These are phyloP conservation scores for Colletotrichum liaoningense DNA, from an alignment of 2,329 filamentous ascomycete genomes.

Conservation along the genomic window DNA sequence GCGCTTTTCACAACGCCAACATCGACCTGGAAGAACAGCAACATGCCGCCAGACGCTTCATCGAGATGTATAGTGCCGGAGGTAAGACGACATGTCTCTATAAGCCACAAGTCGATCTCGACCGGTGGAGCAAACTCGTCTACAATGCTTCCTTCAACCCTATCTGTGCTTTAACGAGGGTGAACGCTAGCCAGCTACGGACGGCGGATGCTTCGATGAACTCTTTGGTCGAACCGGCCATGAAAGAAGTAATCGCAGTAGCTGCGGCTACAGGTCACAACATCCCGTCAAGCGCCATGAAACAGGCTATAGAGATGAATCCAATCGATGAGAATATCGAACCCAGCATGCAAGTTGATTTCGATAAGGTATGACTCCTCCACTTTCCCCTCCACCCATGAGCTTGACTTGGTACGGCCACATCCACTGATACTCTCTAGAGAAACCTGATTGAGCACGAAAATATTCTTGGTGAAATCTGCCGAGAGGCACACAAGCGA, in stretches of 20 bases:
- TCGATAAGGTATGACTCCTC: conserved; percentile 48
- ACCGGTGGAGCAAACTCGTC: conserved; percentile 63
- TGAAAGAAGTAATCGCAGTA: conserved; percentile 62
- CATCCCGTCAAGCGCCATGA: conserved; percentile 55
- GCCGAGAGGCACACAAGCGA: conserved; percentile 56
- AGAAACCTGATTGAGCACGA: conserved; percentile 56
- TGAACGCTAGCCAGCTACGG: conserved; percentile 63
- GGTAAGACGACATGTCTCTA: conserved; percentile 56
- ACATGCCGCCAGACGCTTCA: conserved; percentile 53
- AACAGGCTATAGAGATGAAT: conserved; percentile 59
- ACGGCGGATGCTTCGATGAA: conserved; percentile 57
- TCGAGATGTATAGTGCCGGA: conserved; percentile 57
- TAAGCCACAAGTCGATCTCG: conserved; percentile 53
- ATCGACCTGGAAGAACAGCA: conserved; percentile 40
- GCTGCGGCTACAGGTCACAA: conserved; percentile 54
- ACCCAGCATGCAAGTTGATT: conserved; percentile 67
- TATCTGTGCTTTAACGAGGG: conserved; percentile 60
- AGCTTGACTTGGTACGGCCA: no score
- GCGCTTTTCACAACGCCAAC: conserved; percentile 57
- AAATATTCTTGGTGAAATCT: conserved; percentile 63
- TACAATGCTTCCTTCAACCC: conserved; percentile 64
- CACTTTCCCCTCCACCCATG: no score
- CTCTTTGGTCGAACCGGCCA: conserved; percentile 61
- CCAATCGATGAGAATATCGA: conserved; percentile 59
- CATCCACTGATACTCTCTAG: background rate